Evolutionary conservation across 768 basidiomycete genomes (phyloP).

Genomic region (Chiua virens): DNA sequence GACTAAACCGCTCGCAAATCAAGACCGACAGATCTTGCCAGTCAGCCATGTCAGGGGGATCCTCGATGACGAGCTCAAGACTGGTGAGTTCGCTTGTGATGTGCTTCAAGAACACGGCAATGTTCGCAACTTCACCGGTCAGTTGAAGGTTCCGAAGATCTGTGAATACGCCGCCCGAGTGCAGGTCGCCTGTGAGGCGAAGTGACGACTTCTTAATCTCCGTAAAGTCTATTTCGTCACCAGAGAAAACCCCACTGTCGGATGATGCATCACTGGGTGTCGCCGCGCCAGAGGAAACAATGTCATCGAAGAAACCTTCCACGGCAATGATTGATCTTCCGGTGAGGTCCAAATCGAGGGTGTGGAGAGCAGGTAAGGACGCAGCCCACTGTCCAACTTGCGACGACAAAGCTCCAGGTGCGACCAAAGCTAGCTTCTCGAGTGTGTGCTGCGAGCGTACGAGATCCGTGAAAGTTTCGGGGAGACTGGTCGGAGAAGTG

Average conservation of each 20-base stretch:
- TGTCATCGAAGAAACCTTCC: conserved; percentile 79
- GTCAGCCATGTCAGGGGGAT: conserved; percentile 71
- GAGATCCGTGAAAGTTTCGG: conserved; percentile 69
- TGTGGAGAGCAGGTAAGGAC: conserved; percentile 58
- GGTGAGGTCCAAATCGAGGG: conserved; percentile 69
- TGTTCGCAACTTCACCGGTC: conserved; percentile 68
- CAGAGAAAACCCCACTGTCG: conserved; percentile 78
- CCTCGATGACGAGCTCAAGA: conserved; percentile 76
- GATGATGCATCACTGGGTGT: conserved; percentile 71
- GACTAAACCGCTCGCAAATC: conserved; percentile 61
- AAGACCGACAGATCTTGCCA: conserved; percentile 71
- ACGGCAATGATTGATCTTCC: conserved; percentile 66
- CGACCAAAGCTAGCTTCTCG: conserved; percentile 64
- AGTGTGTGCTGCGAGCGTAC: conserved; percentile 57
- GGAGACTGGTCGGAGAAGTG: conserved; percentile 65
- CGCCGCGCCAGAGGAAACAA: conserved; percentile 64
- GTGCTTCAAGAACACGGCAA: conserved; percentile 71
- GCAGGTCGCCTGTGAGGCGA: conserved; percentile 60
- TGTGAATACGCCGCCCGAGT: conserved; percentile 55
- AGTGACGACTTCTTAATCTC: conserved; percentile 70
- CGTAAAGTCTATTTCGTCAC: conserved; percentile 74
- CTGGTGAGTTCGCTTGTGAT: conserved; percentile 62
- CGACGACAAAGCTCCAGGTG: conserved; percentile 72
- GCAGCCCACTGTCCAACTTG: conserved; percentile 75
- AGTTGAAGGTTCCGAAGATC: conserved; percentile 61